Evolutionary conservation across 78 protist species (phyloP), one percentile per base, ranked within the genome.

Genomic region (Trichosphaerium sp.): DNA sequence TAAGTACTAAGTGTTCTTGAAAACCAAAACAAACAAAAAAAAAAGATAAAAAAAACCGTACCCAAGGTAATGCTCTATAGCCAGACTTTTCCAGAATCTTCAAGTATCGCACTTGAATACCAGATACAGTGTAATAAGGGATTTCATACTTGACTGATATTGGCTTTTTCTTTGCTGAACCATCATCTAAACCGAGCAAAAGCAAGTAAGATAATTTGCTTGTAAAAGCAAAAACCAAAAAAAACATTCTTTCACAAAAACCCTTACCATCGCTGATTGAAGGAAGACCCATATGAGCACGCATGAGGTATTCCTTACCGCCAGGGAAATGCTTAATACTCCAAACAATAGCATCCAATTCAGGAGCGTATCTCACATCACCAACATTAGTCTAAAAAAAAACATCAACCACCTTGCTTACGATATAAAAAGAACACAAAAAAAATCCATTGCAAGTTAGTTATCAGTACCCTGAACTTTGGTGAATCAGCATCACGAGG

Each of bases 101-200:
- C 12, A 95, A 77, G 74, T 95, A 95, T 31, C 97, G 89, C 39
- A 96, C 99, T 78, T 86, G 93, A 42, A 97, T 75, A 38, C 98
- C 99, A 25, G 98, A 93, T 14, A 94, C 92, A 6, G 99, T 95
- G 74, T 88, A 92, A 83, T 89, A 94, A 10, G 99, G 99, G 62
- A 97, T 96, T 79, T 97, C 99, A 49, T 95, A 97, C 69, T 90
- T 74, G 60, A 97, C 96, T 25, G 55, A 38, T 51, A 97, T 90
- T 25, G 98, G 98, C 35, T 79, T 88, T 58, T 75, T 74, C 11
- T 63, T 65, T 8, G 56, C 77, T 12, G 65, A 69, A 3, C 83
- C 88, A 21, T 82, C 98, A 28, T 75, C 82, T 28, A 67, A 18
- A 14, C 15, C n/a, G 18, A 44, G 4, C 39, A 44, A 1, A 23